Evolutionary conservation across 805 yeast species (phyloP).

Genomic region (Lipomyces oligophaga): DNA sequence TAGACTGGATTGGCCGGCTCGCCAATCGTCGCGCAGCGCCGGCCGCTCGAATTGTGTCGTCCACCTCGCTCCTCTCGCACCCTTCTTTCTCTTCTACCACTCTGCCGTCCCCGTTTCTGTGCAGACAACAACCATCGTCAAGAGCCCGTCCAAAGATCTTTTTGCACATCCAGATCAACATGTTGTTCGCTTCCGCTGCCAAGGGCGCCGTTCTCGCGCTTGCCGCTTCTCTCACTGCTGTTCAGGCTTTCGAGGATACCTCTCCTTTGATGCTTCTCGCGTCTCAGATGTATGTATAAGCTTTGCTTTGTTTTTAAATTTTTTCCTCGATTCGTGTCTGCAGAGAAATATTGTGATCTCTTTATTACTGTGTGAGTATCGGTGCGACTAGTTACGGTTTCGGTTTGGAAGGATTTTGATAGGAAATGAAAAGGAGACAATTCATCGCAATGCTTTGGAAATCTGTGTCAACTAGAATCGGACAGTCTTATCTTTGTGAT

Average conservation of each 20-base stretch:
- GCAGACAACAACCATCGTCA: too few relatives aligned
- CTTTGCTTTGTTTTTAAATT: too few relatives aligned
- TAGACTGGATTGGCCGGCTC: not conserved
- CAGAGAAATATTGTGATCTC: too few relatives aligned
- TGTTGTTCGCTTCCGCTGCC: conserved; percentile 20
- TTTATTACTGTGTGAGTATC: too few relatives aligned
- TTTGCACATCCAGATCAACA: too few relatives aligned
- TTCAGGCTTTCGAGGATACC: conserved; percentile 31
- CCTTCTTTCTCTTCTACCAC: not conserved
- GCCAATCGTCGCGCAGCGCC: conserved; percentile 4
- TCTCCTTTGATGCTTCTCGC: conserved; percentile 31
- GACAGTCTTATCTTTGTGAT: too few relatives aligned
- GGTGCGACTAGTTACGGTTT: too few relatives aligned
- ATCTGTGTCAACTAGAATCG: too few relatives aligned
- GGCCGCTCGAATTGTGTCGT: not conserved
- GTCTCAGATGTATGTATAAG: conserved; percentile 20
- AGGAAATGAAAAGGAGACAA: too few relatives aligned
- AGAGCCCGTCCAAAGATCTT: not conserved
- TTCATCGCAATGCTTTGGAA: too few relatives aligned
- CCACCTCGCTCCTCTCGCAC: not conserved
- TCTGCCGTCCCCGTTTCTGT: conserved; percentile 2
- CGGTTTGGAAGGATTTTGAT: too few relatives aligned
- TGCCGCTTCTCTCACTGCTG: conserved; percentile 23
- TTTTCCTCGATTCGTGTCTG: too few relatives aligned
- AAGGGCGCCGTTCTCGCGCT: conserved; percentile 23